Percentiles rank a stretch among this genome's conserved stretches.
Evolutionary conservation across 2,329 filamentous ascomycete genomes (phyloP).

Genomic region (Colletotrichum zoysiae): DNA sequence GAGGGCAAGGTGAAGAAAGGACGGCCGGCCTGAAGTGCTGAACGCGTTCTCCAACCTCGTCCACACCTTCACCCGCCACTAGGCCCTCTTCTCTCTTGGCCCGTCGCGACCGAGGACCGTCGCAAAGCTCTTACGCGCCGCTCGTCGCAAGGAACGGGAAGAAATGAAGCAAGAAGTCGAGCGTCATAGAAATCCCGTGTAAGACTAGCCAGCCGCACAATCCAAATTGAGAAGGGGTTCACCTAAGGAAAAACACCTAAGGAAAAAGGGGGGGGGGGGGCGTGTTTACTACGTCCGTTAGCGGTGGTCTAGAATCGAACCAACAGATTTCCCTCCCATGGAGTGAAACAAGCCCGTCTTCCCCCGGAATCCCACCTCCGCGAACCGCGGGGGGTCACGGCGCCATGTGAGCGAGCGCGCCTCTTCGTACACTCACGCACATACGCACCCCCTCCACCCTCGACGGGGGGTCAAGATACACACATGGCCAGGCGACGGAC

Average conservation of each 20-base stretch:
- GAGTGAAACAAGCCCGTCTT: conserved; percentile 34
- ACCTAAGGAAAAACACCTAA: too few species aligned
- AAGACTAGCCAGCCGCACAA: not conserved
- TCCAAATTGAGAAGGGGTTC: not conserved
- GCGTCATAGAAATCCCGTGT: conserved; percentile 15
- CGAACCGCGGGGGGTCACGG: conserved; percentile 20
- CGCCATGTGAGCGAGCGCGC: conserved; percentile 17
- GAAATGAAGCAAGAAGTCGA: not conserved
- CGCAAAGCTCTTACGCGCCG: not conserved
- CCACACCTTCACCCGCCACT: not conserved
- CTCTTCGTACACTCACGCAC: not conserved
- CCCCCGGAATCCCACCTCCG: conserved; percentile 29
- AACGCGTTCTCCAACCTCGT: not conserved
- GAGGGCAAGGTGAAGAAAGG: not conserved
- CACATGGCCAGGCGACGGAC: not conserved
- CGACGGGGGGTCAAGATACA: not conserved
- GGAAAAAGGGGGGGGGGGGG: not conserved
- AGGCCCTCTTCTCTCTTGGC: not conserved
- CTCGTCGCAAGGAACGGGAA: not conserved
- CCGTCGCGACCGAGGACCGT: not conserved
- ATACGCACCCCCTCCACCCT: not conserved
- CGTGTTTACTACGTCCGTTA: not conserved
- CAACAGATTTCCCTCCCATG: not conserved
- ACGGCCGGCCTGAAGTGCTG: not conserved
- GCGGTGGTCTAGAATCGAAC: not conserved